Base-by-base conservation (phyloP, 164 flowering plant genomes). In the Malania oleifera region DNA sequence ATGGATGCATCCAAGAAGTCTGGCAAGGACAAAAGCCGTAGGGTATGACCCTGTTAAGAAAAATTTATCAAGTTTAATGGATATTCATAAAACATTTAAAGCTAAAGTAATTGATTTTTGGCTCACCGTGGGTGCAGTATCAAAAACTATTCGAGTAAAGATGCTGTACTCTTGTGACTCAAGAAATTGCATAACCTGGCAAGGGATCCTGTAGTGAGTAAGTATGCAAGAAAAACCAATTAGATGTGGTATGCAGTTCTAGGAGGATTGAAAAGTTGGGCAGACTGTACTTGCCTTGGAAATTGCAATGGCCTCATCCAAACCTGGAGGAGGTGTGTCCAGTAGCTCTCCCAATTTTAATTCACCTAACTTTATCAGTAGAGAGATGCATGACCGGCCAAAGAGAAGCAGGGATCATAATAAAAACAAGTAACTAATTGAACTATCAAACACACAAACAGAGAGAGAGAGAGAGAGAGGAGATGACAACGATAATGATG, bases 221-320 rank as follows among this genome's bases (percentile, higher is more conserved):
- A 59, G 17, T 20, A 28, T 53, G 26, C 18, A 3, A 52, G 9
- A 28, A 50, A 14, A 28, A 15, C 19, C 5, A 14, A 26, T 15
- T 3, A 28, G 0, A 52, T 11, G 6, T 25, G 13, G 28, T 23
- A 52, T 7, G 13, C 19, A 28, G 4, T 52, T 27, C n/a, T n/a
- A n/a, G n/a, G n/a, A n/a, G n/a, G n/a, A n/a, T n/a, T n/a, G n/a
- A n/a, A n/a, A 5, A 49, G 52, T 25, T 34, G 57, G 24, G 25
- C n/a, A 56, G 43, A 10, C 61, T 59, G 73, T 44, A 56, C 35
- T 57, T 67, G 71, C 98, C 84, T 89, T 91, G 18, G 96, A 81
- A 65, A 91, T 91, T 59, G 96, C 98, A 64, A 91, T 78, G 58
- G 93, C 96, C 80, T 91, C 98, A 85, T 91, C 98, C 55, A 91